Evolutionary conservation across 148 eudicot genomes (phyloP).

Genomic region (Pouteria glomerata): DNA sequence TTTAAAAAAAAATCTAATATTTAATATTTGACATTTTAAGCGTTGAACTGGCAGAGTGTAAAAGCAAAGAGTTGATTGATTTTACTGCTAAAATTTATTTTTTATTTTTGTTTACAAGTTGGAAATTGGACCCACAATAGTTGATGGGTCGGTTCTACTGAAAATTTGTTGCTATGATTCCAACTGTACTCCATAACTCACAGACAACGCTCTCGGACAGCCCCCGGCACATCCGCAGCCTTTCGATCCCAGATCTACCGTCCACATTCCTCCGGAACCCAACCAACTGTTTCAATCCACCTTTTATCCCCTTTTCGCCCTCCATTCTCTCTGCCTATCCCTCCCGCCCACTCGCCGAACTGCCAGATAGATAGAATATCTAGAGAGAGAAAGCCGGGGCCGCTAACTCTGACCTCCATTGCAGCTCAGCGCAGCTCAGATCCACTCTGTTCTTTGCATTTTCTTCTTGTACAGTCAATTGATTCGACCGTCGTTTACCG

Average conservation of each 20-base stretch:
- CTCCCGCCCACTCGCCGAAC: background rate
- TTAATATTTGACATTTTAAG: too few relatives aligned
- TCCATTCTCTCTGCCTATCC: background rate
- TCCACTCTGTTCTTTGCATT: background rate
- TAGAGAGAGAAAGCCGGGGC: background rate
- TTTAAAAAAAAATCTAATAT: too few relatives aligned
- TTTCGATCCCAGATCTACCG: slow-evolving; percentile 3
- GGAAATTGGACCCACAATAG: too few relatives aligned
- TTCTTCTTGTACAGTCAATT: background rate
- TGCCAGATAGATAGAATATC: too few relatives aligned
- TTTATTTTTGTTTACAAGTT: too few relatives aligned
- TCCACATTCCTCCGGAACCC: slow-evolving; percentile 5
- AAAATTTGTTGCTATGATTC: too few relatives aligned
- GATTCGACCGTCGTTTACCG: background rate
- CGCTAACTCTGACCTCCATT: background rate
- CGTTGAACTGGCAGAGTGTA: too few relatives aligned
- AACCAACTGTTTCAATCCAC: background rate
- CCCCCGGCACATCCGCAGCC: background rate
- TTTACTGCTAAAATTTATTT: too few relatives aligned
- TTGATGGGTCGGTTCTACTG: too few relatives aligned
- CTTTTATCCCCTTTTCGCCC: background rate
- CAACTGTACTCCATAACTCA: too few relatives aligned
- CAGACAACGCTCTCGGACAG: too few relatives aligned
- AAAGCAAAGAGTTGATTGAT: too few relatives aligned
- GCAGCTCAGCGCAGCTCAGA: background rate